Percentiles rank a stretch among this genome's conserved stretches.
phyloP scores from a whole-genome alignment of 768 basidiomycete genomes.

The Crepidotus variabilis region DNA sequence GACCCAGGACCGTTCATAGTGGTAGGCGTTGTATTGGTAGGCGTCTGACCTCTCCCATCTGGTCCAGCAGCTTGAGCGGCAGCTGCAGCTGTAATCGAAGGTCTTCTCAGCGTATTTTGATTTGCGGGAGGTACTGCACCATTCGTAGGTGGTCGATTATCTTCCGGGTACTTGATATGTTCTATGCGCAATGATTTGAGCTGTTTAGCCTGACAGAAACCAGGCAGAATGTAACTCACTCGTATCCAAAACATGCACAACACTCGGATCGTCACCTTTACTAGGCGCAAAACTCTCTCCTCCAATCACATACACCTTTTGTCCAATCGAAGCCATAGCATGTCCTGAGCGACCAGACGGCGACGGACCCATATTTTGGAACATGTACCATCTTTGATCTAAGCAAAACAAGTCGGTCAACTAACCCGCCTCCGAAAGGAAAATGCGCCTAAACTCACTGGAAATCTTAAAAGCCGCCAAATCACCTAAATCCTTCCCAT shows the following conservation, averaged over 20 bases:
- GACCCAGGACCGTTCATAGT: background rate
- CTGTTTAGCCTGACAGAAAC: background rate
- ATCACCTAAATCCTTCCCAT: constrained; percentile 93
- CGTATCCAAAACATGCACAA: constrained; percentile 93
- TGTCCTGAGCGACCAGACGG: constrained; percentile 93
- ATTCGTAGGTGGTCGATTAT: constrained; percentile 30
- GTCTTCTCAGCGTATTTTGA: constrained; percentile 43
- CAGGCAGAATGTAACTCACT: constrained; percentile 49
- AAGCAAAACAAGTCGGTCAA: background rate
- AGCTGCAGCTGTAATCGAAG: constrained; percentile 35
- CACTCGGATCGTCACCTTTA: constrained; percentile 71
- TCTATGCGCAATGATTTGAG: constrained; percentile 38
- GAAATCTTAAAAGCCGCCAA: constrained; percentile 96
- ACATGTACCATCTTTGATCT: constrained; percentile 99
- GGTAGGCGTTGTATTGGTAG: background rate
- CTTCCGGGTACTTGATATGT: constrained; percentile 92
- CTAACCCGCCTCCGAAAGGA: too few species aligned
- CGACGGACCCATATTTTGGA: constrained; percentile 98
- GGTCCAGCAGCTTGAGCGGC: background rate
- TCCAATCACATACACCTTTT: constrained; percentile 88
- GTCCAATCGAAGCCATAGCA: constrained; percentile 93
- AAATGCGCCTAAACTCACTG: constrained; percentile 52
- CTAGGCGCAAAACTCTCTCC: constrained; percentile 83
- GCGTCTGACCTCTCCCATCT: background rate
- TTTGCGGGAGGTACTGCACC: constrained; percentile 18